Evolutionary conservation across 2,329 filamentous ascomycete genomes (phyloP).

Genomic region (Cryphonectria nitschkei): DNA sequence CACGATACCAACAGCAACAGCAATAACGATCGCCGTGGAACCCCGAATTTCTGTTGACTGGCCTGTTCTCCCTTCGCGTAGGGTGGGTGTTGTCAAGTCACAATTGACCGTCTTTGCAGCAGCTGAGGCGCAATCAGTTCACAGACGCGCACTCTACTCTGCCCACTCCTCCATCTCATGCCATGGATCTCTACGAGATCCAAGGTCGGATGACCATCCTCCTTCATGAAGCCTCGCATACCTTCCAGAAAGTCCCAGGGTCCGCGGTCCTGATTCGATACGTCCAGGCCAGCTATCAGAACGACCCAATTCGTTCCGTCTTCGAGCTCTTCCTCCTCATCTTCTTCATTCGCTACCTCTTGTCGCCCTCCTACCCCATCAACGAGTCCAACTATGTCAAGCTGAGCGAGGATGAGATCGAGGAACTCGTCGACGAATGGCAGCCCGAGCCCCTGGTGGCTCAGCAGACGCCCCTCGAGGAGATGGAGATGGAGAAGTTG

Average conservation of each 20-base stretch:
- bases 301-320: constrained; percentile 90
- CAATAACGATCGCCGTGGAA: too few relatives aligned
- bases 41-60: background rate
- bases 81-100: background rate
- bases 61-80: background rate
- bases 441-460: constrained; percentile 88
- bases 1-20: background rate
- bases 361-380: constrained; percentile 91
- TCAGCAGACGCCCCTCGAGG: constrained; percentile 73
- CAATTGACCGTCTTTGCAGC: background rate
- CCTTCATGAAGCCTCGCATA: constrained; percentile 57
- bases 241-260: constrained; percentile 89
- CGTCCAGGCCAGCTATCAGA: constrained; percentile 95
- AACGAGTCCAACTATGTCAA: constrained; percentile 88
- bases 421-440: constrained; percentile 97
- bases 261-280: constrained; percentile 94
- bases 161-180: background rate
- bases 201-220: constrained; percentile 58
- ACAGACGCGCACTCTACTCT: background rate
- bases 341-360: constrained; percentile 91
- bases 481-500: constrained; percentile 79
- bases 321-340: constrained; percentile 93
- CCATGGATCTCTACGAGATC: constrained; percentile 67
- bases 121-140: background rate
- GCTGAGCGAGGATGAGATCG: constrained; percentile 91